These are phyloP conservation scores for Trichosanthes cucumerina DNA, from an alignment of 306 rosid genomes.

Conservation along the genomic window DNA sequence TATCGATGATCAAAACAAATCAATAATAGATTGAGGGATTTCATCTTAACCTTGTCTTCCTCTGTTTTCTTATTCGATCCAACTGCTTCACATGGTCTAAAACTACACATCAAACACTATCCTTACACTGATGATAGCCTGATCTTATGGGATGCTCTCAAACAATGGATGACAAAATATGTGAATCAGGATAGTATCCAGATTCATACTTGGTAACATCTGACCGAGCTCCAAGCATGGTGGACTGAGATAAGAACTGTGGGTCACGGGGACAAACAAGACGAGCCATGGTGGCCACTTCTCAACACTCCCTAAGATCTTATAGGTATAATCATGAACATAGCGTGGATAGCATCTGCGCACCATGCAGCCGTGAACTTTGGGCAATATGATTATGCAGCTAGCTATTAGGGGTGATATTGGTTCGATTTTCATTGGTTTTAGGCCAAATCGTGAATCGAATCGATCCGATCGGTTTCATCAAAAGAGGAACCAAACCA, in stretches of 20 bases:
- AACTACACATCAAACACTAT: conserved; percentile 47
- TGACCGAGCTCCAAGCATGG: conserved; percentile 77
- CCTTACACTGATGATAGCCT: conserved; percentile 68
- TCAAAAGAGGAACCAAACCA: too few relatives aligned
- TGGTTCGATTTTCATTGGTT: too few relatives aligned
- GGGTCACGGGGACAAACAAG: conserved; percentile 61
- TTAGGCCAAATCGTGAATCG: too few relatives aligned
- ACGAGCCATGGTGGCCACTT: conserved; percentile 69
- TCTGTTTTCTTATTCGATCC: too few relatives aligned
- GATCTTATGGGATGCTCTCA: conserved; percentile 47
- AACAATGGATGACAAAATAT: conserved; percentile 52
- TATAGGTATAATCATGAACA: conserved; percentile 32
- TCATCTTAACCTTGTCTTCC: too few relatives aligned
- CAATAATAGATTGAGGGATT: too few relatives aligned
- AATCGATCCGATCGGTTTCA: too few relatives aligned
- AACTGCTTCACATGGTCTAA: conserved; percentile 52
- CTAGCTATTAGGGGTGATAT: too few relatives aligned
- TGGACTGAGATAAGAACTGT: conserved; percentile 57
- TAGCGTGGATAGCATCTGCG: conserved; percentile 57
- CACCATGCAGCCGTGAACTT: conserved; percentile 78
- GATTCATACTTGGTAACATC: conserved; percentile 16
- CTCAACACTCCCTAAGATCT: conserved; percentile 43
- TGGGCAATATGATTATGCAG: conserved; percentile 55
- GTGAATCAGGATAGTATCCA: conserved; percentile 45
- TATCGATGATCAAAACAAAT: too few relatives aligned